Percentiles rank a stretch among this genome's conserved stretches.
Conservation (phyloP, 1,284 basidiomycete species). For the Entoloma clypeatum region DNA sequence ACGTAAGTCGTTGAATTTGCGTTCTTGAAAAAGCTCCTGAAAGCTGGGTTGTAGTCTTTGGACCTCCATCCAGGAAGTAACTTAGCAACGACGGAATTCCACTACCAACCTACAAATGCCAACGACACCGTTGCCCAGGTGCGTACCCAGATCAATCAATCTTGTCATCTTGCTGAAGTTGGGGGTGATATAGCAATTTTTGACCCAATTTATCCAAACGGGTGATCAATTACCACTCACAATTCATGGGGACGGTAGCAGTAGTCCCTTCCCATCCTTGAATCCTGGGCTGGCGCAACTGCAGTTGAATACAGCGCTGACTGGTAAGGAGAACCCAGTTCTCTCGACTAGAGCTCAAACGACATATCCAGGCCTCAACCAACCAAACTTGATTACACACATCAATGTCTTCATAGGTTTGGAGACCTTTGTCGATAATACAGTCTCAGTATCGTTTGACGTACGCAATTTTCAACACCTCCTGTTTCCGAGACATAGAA, state of each 20-base stretch:
- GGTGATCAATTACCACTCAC: conserved; percentile 44
- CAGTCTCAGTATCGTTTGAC: conserved; percentile 53
- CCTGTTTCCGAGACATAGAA: conserved; percentile 6
- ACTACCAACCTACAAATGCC: conserved; percentile 59
- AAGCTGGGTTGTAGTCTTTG: conserved; percentile 38
- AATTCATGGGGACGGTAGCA: conserved; percentile 55
- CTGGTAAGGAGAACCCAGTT: conserved; percentile 37
- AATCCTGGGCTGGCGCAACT: conserved; percentile 55
- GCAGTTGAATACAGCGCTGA: conserved; percentile 44
- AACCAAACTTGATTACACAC: conserved; percentile 40
- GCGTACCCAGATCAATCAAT: background rate
- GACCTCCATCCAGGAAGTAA: conserved; percentile 61
- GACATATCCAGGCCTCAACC: conserved; percentile 29
- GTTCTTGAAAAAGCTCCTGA: conserved; percentile 1
- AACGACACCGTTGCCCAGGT: conserved; percentile 65
- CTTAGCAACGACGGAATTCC: conserved; percentile 55
- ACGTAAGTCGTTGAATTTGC: conserved; percentile 37
- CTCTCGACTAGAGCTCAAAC: background rate
- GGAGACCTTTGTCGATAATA: conserved; percentile 45
- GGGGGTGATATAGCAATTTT: conserved; percentile 40
- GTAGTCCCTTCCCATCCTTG: conserved; percentile 65
- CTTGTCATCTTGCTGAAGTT: background rate
- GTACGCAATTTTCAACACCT: conserved; percentile 29
- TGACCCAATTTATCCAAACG: conserved; percentile 53
- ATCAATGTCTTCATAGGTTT: conserved; percentile 51